Evolutionary conservation across 306 rosid genomes (phyloP).

Genomic region (Prunus salicina): DNA sequence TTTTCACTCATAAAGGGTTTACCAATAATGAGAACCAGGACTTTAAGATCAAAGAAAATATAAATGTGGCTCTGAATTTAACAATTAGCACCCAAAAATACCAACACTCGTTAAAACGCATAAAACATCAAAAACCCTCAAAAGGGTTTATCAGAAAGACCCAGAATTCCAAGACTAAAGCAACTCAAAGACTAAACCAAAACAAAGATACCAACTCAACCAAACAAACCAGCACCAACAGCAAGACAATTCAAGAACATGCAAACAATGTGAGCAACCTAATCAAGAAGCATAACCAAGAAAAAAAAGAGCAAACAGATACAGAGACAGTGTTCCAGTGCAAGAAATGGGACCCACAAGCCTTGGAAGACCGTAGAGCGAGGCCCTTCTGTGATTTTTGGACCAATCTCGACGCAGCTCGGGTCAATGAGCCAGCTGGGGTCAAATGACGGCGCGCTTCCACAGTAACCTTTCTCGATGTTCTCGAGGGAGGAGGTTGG

Average conservation of each 20-base stretch:
- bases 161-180: background rate
- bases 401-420: conserved; percentile 21
- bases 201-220: background rate
- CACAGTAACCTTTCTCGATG: background rate
- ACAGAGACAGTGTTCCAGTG: background rate
- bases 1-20: background rate
- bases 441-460: conserved; percentile 17
- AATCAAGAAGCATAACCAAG: conserved; percentile 5
- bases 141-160: conserved; percentile 13
- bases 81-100: background rate
- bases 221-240: background rate
- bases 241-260: conserved; percentile 16
- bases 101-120: background rate
- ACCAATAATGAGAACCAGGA: background rate
- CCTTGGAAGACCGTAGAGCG: conserved; percentile 45
- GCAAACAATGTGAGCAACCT: conserved; percentile 29
- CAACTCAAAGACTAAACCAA: background rate
- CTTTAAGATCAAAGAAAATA: background rate
- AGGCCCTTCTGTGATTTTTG: conserved; percentile 35
- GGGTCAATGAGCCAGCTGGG: conserved; percentile 35
- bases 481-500: background rate
- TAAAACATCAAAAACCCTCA: conserved; percentile 1
- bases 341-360: conserved; percentile 34
- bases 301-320: background rate
- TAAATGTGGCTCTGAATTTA: background rate